These are phyloP conservation scores for Vitis cinerea DNA, from an alignment of 164 flowering plant species.

Conservation along the genomic window DNA sequence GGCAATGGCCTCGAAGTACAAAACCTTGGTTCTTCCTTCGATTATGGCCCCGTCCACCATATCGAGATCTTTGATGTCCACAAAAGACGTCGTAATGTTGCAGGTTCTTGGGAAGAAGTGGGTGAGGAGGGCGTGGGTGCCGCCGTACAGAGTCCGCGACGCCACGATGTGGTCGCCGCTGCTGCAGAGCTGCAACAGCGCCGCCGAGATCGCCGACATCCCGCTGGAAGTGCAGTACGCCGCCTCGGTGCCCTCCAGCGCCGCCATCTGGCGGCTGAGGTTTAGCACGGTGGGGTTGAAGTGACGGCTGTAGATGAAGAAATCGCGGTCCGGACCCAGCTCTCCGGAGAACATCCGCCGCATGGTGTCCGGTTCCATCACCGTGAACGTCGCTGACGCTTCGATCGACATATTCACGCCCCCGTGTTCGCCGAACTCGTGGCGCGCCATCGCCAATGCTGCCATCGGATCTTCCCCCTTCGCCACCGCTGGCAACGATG, in stretches of 20 bases:
- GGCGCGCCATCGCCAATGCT: slow-evolving; percentile 65
- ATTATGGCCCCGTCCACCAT: slow-evolving; percentile 49
- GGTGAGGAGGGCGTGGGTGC: slow-evolving; percentile 82
- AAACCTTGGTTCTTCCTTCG: slow-evolving; percentile 61
- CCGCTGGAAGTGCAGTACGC: slow-evolving; percentile 97
- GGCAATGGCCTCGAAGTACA: slow-evolving; percentile 77
- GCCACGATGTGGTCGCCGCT: slow-evolving; percentile 88
- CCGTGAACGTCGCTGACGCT: slow-evolving; percentile 97
- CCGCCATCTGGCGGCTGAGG: slow-evolving; percentile 91
- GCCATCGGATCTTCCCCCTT: slow-evolving; percentile 61
- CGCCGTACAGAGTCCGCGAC: slow-evolving; percentile 71
- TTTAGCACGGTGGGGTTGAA: slow-evolving; percentile 90
- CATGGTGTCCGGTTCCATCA: slow-evolving; percentile 95
- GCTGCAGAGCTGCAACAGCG: slow-evolving; percentile 70
- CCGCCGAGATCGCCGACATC: slow-evolving; percentile 88
- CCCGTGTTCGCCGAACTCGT: slow-evolving; percentile 97
- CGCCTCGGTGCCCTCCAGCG: slow-evolving; percentile 92
- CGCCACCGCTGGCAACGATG: background rate
- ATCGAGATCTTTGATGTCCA: slow-evolving; percentile 48
- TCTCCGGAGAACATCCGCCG: slow-evolving; percentile 87
- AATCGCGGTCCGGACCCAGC: slow-evolving; percentile 91
- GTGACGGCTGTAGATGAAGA: slow-evolving; percentile 95
- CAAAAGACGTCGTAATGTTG: slow-evolving; percentile 78
- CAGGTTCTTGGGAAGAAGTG: slow-evolving; percentile 74
- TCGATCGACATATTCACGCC: slow-evolving; percentile 99